A percentile compares a stretch with the other conserved stretches of the same genome.
These are phyloP conservation scores for Termitomyces titanicus DNA, from an alignment of 768 basidiomycete species.

Conservation along the genomic window DNA sequence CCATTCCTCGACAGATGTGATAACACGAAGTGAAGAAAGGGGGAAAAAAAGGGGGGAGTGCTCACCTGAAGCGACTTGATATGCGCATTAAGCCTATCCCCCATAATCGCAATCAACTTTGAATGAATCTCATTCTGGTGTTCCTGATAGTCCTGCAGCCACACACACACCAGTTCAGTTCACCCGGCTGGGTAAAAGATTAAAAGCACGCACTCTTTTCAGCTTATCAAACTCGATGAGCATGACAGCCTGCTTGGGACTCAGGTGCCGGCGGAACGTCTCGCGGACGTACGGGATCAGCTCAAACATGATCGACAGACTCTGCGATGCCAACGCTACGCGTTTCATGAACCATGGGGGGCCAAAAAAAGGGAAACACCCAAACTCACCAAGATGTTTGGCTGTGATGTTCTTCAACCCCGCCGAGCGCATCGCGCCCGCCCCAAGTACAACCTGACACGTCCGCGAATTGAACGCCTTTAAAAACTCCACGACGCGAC, in stretches of 20 bases:
- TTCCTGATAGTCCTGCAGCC: slow-evolving; percentile 87
- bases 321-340: slow-evolving; percentile 91
- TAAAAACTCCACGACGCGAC: slow-evolving; percentile 88
- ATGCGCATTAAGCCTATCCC: slow-evolving; percentile 85
- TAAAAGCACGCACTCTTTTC: slow-evolving; percentile 67
- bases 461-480: slow-evolving; percentile 98
- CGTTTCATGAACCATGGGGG: background rate
- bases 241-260: slow-evolving; percentile 94
- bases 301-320: slow-evolving; percentile 88
- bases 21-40: background rate
- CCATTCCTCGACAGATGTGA: background rate
- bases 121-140: slow-evolving; percentile 99
- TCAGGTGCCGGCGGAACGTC: slow-evolving; percentile 89
- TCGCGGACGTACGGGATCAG: slow-evolving; percentile 96
- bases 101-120: slow-evolving; percentile 98
- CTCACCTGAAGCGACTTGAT: slow-evolving; percentile 76
- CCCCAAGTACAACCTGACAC: slow-evolving; percentile 96
- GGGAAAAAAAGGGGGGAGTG: no score
- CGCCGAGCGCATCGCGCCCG: slow-evolving; percentile 98
- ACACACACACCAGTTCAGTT: background rate
- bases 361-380: background rate
- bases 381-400: slow-evolving; percentile 80
- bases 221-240: slow-evolving; percentile 97
- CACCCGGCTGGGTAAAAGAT: background rate
- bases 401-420: slow-evolving; percentile 98